Evolutionary conservation across 148 eudicot species (phyloP).

Genomic region (Polygonum aviculare): DNA sequence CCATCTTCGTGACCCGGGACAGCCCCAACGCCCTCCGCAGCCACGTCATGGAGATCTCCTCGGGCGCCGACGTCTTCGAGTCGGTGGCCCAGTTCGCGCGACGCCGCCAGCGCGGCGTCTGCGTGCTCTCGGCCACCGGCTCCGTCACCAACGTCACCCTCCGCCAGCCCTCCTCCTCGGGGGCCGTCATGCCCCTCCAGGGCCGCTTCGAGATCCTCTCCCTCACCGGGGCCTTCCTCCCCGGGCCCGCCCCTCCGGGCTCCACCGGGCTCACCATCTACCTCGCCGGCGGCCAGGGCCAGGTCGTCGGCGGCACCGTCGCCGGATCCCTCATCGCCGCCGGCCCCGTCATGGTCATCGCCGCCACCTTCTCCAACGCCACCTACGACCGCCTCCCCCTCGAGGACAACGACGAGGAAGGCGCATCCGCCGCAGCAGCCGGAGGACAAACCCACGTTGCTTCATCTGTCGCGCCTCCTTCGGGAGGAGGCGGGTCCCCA

Average conservation of each 20-base stretch:
- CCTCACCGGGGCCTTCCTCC: slow-evolving; percentile 12
- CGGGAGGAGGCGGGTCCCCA: slow-evolving; percentile 11
- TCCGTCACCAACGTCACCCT: slow-evolving; percentile 14
- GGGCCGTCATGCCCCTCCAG: slow-evolving; percentile 2
- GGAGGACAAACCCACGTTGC: neutral
- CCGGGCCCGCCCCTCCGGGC: slow-evolving; percentile 11
- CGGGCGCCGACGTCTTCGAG: slow-evolving; percentile 7
- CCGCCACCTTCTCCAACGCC: slow-evolving; percentile 12
- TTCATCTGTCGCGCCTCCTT: neutral
- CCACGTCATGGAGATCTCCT: slow-evolving; percentile 15
- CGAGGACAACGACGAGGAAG: slow-evolving; percentile 9
- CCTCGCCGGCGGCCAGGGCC: slow-evolving; percentile 12
- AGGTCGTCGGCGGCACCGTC: slow-evolving; percentile 10
- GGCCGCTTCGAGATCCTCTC: slow-evolving; percentile 13
- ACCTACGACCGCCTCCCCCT: slow-evolving; percentile 8
- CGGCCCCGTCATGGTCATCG: slow-evolving; percentile 10
- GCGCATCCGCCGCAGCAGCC: too few relatives aligned
- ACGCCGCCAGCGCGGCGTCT: slow-evolving; percentile 10
- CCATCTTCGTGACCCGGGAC: slow-evolving; percentile 13
- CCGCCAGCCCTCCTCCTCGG: slow-evolving; percentile 12
- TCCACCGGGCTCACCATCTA: slow-evolving; percentile 11
- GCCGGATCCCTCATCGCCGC: slow-evolving; percentile 10
- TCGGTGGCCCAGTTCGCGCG: slow-evolving; percentile 11
- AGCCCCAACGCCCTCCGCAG: slow-evolving; percentile 16
- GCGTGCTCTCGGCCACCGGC: slow-evolving; percentile 10